Evolutionary conservation across 139 green algal species (phyloP), one percentile per base, ranked within the genome.

Genomic region (Tetraselmis chui): DNA sequence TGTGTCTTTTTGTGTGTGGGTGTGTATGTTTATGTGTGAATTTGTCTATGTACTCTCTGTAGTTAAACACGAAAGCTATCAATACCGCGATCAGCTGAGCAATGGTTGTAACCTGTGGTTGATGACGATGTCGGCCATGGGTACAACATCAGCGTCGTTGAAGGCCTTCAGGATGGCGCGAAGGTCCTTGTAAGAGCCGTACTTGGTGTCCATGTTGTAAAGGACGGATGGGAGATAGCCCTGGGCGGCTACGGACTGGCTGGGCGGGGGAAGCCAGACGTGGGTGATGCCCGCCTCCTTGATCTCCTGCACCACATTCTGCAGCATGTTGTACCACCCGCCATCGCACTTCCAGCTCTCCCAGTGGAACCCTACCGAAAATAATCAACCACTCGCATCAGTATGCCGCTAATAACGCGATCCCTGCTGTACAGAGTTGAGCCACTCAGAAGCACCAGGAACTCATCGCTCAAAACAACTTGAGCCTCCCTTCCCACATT

Each of bases 181-280:
- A 29, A 91, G 79, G 75, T 86, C 29, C n/a, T 83, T 67, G 45
- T 67, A 67, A 18, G 45, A 67, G 32, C 81, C 81, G 67, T 84
- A 84, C 26, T 84, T 84, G 23, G 32, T 84, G 74, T 84, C 30
- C 28, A 84, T 27, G 76, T 84, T 76, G 81, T 84, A 84, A 25
- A 84, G 81, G 23, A 80, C 28, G n/a, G 58, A 30, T 23, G 81
- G 81, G 31, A 84, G 81, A 32, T 84, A 84, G 28, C 81, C 92
- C 87, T 94, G 82, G 0, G 86, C 83, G 1, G 89, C 88, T 0
- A 97, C 94, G 31, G 88, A 94, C 30, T 94, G 81, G 58, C 88
- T 95, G 0, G 94, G 91, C 0, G 94, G 94, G 0, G 94, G 94
- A 24, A 98, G 89, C 94, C 94, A 98, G 0, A 97, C 76, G 76